A percentile compares a stretch with the other conserved stretches of the same genome.
phyloP scores from a whole-genome alignment of 2,329 filamentous ascomycete genomes.

The Phoma herbarum region DNA sequence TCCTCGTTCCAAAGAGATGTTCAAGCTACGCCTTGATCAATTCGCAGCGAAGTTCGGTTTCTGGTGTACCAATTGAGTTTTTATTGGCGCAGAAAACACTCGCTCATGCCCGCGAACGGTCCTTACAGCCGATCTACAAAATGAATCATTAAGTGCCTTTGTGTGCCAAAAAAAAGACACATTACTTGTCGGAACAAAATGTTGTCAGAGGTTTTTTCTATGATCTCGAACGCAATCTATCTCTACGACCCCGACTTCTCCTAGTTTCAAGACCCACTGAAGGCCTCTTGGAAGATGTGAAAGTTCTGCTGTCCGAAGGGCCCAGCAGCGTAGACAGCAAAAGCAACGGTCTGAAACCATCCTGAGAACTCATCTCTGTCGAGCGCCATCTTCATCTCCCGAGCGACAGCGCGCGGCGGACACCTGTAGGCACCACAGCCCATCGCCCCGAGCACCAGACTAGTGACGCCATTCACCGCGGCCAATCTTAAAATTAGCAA shows the following conservation, averaged over 20 bases:
- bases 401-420: conserved; percentile 28
- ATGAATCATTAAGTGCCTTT: too few relatives aligned
- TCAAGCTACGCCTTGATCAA: background rate
- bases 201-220: background rate
- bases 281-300: conserved; percentile 22
- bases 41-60: background rate
- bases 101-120: too few relatives aligned
- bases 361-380: conserved; percentile 30
- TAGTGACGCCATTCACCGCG: conserved; percentile 26
- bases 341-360: conserved; percentile 31
- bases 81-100: background rate
- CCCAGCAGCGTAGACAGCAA: conserved; percentile 32
- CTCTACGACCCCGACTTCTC: background rate
- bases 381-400: conserved; percentile 30
- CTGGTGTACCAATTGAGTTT: background rate
- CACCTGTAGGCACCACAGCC: conserved; percentile 37
- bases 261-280: background rate
- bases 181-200: too few relatives aligned
- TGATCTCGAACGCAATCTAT: too few relatives aligned
- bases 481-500: conserved; percentile 31
- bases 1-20: background rate
- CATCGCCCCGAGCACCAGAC: conserved; percentile 35
- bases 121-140: too few relatives aligned
- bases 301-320: conserved; percentile 23
- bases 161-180: too few relatives aligned